These are phyloP conservation scores for Endothia cerciana DNA, from an alignment of 2,329 filamentous ascomycete genomes.

Conservation along the genomic window DNA sequence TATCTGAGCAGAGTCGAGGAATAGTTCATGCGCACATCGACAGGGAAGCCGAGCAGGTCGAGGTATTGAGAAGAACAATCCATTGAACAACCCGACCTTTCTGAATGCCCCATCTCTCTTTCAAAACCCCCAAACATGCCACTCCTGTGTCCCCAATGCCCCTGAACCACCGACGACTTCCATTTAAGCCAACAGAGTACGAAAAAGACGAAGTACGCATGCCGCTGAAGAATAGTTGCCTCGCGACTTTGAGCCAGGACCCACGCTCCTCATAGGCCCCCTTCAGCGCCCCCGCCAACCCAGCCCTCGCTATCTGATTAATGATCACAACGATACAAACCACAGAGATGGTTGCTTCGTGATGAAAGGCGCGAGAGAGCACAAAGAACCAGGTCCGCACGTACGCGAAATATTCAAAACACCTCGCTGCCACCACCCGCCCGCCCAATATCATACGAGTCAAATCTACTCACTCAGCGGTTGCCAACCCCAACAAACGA, in stretches of 20 bases:
- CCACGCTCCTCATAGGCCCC: not conserved
- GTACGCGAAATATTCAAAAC: not conserved
- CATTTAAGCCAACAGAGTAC: not conserved
- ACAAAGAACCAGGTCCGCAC: not conserved
- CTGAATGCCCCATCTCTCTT: not conserved
- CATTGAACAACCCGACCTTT: slow-evolving; percentile 14
- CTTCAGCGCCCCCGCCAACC: not conserved
- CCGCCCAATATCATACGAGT: not conserved
- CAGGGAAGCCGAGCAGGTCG: not conserved
- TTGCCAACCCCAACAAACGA: not conserved
- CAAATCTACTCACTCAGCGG: not conserved
- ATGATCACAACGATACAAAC: not conserved
- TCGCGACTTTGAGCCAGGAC: not conserved
- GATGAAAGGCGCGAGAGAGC: not conserved
- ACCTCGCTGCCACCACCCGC: not conserved
- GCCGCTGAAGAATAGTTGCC: slow-evolving; percentile 3
- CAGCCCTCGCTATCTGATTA: not conserved
- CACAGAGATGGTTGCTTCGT: not conserved
- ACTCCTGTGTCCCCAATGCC: not conserved
- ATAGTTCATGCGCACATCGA: not conserved
- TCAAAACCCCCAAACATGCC: not conserved
- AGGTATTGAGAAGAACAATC: slow-evolving; percentile 11
- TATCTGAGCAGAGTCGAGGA: not conserved
- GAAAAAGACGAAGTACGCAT: slow-evolving; percentile 8
- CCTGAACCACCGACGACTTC: not conserved